Evolutionary conservation across 257 asterid genomes (phyloP).

Genomic region (Misopates orontium): DNA sequence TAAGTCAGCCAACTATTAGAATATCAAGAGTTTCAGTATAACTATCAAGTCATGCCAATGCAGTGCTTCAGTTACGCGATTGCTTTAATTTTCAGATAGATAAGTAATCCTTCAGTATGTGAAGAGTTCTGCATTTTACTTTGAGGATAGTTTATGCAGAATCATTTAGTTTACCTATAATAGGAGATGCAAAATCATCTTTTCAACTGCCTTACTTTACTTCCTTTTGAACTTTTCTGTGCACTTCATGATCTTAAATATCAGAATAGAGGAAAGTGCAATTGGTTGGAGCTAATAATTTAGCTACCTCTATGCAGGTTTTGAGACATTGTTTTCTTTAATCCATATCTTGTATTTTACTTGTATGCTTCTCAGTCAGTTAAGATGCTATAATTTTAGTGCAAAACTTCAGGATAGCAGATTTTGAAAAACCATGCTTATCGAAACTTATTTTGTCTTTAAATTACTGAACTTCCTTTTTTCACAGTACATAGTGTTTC

Average conservation of each 20-base stretch:
- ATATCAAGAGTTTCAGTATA: too few relatives aligned
- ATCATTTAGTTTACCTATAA: too few relatives aligned
- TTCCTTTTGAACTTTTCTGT: neutral
- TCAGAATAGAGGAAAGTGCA: neutral
- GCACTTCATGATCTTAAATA: neutral
- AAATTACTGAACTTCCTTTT: neutral
- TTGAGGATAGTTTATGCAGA: too few relatives aligned
- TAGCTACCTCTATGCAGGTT: neutral
- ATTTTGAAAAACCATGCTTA: neutral
- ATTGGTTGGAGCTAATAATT: neutral
- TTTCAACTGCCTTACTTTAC: neutral
- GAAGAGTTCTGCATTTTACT: too few relatives aligned
- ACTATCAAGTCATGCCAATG: too few relatives aligned
- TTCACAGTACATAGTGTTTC: conserved; percentile 14
- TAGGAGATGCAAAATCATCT: too few relatives aligned
- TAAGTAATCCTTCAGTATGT: too few relatives aligned
- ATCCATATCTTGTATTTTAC: neutral
- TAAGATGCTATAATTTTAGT: neutral
- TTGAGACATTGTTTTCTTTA: neutral
- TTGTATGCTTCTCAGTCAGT: neutral
- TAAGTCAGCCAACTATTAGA: too few relatives aligned
- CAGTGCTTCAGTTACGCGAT: too few relatives aligned
- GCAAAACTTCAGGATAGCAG: neutral
- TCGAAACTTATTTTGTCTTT: conserved; percentile 9
- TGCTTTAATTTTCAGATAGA: too few relatives aligned